A percentile compares a stretch with the other conserved stretches of the same genome.
Evolutionary conservation across 768 basidiomycete species (phyloP).

Genomic region (Crassisporium funariophilum): DNA sequence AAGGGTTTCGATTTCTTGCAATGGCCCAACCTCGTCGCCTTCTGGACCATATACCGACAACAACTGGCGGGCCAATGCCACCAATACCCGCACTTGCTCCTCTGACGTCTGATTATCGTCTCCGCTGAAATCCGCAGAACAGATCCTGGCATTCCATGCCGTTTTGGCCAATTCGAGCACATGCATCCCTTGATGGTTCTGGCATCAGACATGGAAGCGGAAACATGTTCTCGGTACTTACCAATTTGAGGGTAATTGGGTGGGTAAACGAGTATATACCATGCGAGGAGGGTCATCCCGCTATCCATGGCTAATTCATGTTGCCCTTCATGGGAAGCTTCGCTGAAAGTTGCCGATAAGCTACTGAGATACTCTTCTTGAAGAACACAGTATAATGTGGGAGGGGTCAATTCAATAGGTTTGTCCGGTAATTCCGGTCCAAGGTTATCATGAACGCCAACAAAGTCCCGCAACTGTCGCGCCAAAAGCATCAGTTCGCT

Average conservation of each 20-base stretch:
- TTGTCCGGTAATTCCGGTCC: constrained; percentile 29
- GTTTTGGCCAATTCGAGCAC: constrained; percentile 76
- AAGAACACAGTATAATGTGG: constrained; percentile 43
- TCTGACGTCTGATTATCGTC: constrained; percentile 24
- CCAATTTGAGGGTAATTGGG: constrained; percentile 82
- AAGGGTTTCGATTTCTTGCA: constrained; percentile 52
- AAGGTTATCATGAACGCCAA: constrained; percentile 31
- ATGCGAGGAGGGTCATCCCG: constrained; percentile 61
- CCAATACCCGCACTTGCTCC: constrained; percentile 34
- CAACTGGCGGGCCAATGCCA: constrained; percentile 43
- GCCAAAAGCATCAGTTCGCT: constrained; percentile 32
- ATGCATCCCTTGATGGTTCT: constrained; percentile 60
- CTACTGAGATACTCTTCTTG: constrained; percentile 59
- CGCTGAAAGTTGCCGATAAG: constrained; percentile 66
- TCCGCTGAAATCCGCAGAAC: constrained; percentile 23
- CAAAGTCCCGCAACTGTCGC: constrained; percentile 37
- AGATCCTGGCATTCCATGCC: constrained; percentile 65
- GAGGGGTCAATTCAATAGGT: constrained; percentile 41
- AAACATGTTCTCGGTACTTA: constrained; percentile 29
- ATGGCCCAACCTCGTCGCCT: constrained; percentile 64
- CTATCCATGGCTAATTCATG: constrained; percentile 51
- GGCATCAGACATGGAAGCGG: neutral
- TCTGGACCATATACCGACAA: constrained; percentile 56
- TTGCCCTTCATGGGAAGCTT: constrained; percentile 66
- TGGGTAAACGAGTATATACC: constrained; percentile 75